Percentiles rank a stretch among this genome's conserved stretches.
phyloP scores from a whole-genome alignment of 192 early-diverging fungal genomes.

The Backusella circina region DNA sequence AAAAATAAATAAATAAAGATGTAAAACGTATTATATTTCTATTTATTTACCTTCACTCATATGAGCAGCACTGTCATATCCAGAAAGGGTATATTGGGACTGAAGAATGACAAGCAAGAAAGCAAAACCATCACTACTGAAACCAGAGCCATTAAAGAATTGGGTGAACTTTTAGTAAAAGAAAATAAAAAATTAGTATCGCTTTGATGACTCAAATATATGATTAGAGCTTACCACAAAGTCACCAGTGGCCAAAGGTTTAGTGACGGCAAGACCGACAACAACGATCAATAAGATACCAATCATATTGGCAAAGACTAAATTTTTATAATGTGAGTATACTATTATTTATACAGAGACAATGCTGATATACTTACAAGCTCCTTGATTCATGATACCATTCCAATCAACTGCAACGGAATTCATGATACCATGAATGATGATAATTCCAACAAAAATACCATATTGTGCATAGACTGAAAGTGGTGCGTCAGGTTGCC shows the following conservation, averaged over 20 bases:
- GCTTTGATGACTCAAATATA: neutral
- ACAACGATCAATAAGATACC: conserved; percentile 33
- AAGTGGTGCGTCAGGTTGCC: conserved; percentile 25
- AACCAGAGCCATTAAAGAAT: conserved; percentile 47
- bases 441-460: conserved; percentile 48
- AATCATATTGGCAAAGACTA: conserved; percentile 34
- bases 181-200: neutral
- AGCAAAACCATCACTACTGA: conserved; percentile 41
- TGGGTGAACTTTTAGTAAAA: conserved; percentile 6
- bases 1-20: neutral
- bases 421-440: conserved; percentile 50
- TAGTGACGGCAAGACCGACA: conserved; percentile 24
- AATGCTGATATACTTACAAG: conserved; percentile 30
- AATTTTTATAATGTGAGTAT: neutral
- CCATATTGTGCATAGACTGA: conserved; percentile 46
- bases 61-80: conserved; percentile 44
- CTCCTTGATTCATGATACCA: conserved; percentile 44
- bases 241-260: conserved; percentile 17
- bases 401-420: conserved; percentile 43
- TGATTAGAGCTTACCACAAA: conserved; percentile 4
- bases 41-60: conserved; percentile 27
- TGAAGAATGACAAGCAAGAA: conserved; percentile 48
- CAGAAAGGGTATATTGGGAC: conserved; percentile 55
- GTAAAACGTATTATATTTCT: neutral
- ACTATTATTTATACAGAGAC: neutral